Evolutionary conservation across 805 yeast genomes (phyloP).

Genomic region (Helenozyma baotianmanensis): DNA sequence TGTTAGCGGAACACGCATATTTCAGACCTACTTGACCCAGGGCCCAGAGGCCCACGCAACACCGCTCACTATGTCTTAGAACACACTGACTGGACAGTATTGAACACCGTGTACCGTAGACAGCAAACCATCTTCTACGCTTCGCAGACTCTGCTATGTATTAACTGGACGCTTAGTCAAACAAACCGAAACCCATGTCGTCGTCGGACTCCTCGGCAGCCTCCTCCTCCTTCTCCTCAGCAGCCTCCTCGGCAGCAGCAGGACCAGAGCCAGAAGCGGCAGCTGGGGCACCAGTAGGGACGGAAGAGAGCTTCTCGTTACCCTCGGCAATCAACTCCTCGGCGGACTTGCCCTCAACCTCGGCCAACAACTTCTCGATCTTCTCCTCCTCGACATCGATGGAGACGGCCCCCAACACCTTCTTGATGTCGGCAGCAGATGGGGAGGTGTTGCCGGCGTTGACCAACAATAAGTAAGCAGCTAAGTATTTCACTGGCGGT

Average conservation of each 20-base stretch:
- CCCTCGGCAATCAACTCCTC: constrained; percentile 35
- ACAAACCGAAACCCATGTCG: constrained; percentile 32
- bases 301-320: constrained; percentile 33
- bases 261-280: constrained; percentile 24
- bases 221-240: constrained; percentile 23
- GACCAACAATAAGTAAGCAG: constrained; percentile 45
- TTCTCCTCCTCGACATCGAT: constrained; percentile 33
- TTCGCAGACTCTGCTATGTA: too few species aligned
- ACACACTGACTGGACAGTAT: too few species aligned
- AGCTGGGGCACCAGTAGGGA: constrained; percentile 31
- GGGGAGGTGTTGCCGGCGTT: constrained; percentile 44
- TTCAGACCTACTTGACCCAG: too few species aligned
- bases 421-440: constrained; percentile 38
- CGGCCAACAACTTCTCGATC: constrained; percentile 31
- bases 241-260: constrained; percentile 23
- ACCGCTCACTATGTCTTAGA: too few species aligned
- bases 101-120: too few species aligned
- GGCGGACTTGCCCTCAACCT: constrained; percentile 32
- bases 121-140: too few species aligned
- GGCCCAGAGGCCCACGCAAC: too few species aligned
- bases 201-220: constrained; percentile 23
- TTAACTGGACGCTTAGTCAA: constrained; percentile 19
- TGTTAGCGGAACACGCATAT: too few species aligned
- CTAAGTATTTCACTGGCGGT: constrained; percentile 41
- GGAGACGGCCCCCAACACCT: constrained; percentile 37